Conservation (phyloP, 495 filamentous ascomycete species). For the Aspergillus sclerotioniger region DNA sequence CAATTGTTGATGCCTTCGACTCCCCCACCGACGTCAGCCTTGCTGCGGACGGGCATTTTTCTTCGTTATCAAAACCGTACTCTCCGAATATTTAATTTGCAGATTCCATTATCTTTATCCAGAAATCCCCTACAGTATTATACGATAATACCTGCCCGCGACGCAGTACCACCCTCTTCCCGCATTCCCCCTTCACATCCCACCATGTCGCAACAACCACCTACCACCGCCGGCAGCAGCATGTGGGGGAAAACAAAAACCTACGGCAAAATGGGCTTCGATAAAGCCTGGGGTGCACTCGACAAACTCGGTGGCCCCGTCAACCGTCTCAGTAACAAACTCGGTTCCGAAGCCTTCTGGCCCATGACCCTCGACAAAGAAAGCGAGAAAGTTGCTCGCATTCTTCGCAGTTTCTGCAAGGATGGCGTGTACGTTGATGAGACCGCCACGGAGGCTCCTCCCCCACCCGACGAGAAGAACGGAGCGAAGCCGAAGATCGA, state of each 20-base stretch:
- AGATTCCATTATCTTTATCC: too few species aligned
- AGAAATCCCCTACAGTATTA: too few species aligned
- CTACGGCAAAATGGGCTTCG: constrained; percentile 51
- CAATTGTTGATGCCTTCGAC: too few species aligned
- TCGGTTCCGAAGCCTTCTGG: constrained; percentile 80
- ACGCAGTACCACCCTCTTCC: not conserved
- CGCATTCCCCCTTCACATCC: not conserved
- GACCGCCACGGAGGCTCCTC: constrained; percentile 14
- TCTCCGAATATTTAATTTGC: too few species aligned
- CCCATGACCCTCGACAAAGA: constrained; percentile 77
- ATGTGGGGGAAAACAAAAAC: constrained; percentile 43
- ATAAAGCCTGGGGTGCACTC: constrained; percentile 51
- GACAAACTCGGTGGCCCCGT: constrained; percentile 65
- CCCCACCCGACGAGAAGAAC: constrained; percentile 9
- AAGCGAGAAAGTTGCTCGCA: constrained; percentile 78
- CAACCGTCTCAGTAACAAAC: constrained; percentile 68
- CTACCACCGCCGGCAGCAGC: not conserved
- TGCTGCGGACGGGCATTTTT: too few species aligned
- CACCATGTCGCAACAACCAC: constrained; percentile 3
- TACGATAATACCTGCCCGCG: not conserved
- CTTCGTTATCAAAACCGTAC: too few species aligned
- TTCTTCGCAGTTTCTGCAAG: constrained; percentile 76
- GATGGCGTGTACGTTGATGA: constrained; percentile 61
- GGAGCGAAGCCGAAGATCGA: constrained; percentile 44
- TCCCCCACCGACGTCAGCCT: too few species aligned